These are phyloP conservation scores for Solanum chilense DNA, from an alignment of 257 asterid species.

Conservation along the genomic window DNA sequence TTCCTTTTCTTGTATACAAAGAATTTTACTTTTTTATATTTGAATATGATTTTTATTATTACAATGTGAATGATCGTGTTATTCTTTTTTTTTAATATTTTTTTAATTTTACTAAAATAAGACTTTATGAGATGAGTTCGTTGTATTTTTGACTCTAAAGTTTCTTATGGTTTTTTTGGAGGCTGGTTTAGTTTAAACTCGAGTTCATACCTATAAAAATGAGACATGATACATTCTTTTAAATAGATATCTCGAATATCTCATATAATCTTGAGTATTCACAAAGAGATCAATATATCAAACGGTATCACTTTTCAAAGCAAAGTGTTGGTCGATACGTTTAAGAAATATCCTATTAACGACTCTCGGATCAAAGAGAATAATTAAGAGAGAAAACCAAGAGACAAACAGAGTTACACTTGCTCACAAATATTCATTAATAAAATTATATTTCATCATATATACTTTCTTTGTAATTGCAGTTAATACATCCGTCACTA, in stretches of 20 bases:
- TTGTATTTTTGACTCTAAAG: not conserved
- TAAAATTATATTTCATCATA: too few relatives aligned
- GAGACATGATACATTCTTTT: too few relatives aligned
- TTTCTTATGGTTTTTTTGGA: not conserved
- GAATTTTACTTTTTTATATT: not conserved
- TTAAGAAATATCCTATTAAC: not conserved
- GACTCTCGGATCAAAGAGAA: not conserved
- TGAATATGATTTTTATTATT: not conserved
- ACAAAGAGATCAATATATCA: too few relatives aligned
- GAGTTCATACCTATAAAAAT: too few relatives aligned
- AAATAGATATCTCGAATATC: accelerated
- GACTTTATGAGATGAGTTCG: not conserved
- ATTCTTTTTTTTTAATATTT: not conserved
- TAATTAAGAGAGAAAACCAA: not conserved
- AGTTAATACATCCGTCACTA: not conserved
- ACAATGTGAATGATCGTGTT: not conserved
- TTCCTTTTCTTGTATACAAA: not conserved
- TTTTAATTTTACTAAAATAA: too few relatives aligned
- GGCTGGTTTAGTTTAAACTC: not conserved
- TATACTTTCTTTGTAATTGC: not conserved
- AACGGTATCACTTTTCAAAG: too few relatives aligned
- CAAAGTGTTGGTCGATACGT: not conserved
- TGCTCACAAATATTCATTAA: too few relatives aligned
- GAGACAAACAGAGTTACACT: not conserved
- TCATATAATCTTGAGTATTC: accelerated